A percentile compares a stretch with the other conserved stretches of the same genome.
Conservation (phyloP, 768 basidiomycete species). For the Suillus subalutaceus region DNA sequence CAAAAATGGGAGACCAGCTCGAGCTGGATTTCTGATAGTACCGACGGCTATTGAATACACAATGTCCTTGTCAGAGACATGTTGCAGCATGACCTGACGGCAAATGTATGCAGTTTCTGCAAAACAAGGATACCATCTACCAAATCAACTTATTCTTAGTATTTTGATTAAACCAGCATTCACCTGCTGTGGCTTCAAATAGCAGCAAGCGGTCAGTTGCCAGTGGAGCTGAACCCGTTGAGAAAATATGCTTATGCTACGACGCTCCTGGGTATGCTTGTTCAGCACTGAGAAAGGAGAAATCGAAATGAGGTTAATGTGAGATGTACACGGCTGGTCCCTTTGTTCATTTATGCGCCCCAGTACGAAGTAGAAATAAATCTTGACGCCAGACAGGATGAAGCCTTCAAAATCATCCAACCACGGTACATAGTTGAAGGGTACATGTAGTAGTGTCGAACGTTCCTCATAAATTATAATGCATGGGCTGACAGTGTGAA, state of each 20-base stretch:
- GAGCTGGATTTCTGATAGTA: background rate
- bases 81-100: conserved; percentile 34
- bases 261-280: background rate
- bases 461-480: conserved; percentile 2
- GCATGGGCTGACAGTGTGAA: conserved; percentile 9
- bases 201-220: background rate
- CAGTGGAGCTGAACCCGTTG: background rate
- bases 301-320: background rate
- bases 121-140: conserved; percentile 34
- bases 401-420: background rate
- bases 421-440: conserved; percentile 9
- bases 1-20: background rate
- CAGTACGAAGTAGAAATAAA: background rate
- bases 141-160: conserved; percentile 42
- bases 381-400: background rate
- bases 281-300: background rate
- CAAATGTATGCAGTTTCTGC: conserved; percentile 49
- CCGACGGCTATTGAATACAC: background rate
- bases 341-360: background rate
- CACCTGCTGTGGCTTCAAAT: background rate
- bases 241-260: background rate
- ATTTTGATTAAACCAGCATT: conserved; percentile 30
- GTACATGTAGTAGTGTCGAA: background rate
- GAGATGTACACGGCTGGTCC: background rate
- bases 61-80: conserved; percentile 25